Evolutionary conservation across 2,329 filamentous ascomycete genomes (phyloP).

Genomic region (Ophiostoma sp.): DNA sequence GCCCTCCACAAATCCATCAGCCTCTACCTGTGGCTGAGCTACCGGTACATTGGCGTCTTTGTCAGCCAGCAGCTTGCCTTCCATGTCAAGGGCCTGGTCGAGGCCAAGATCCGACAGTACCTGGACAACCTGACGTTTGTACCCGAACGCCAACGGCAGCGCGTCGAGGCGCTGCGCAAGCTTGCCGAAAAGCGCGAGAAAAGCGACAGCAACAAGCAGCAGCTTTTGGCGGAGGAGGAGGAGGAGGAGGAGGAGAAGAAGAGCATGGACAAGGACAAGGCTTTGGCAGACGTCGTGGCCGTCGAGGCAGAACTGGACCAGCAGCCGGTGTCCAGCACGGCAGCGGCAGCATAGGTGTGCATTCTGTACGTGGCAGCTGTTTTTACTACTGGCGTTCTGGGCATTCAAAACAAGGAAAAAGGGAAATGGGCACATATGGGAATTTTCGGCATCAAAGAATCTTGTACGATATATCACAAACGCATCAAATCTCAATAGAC

Average conservation of each 20-base stretch:
- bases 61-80: slow-evolving; percentile 71
- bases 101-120: slow-evolving; percentile 69
- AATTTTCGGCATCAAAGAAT: neutral
- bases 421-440: neutral
- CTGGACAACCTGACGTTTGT: slow-evolving; percentile 58
- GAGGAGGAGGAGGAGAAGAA: neutral
- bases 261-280: neutral
- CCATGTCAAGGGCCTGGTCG: slow-evolving; percentile 75
- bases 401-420: neutral
- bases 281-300: too few relatives aligned
- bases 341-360: neutral
- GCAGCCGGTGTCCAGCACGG: neutral
- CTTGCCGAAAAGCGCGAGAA: slow-evolving; percentile 29
- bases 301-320: neutral
- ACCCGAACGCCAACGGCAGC: slow-evolving; percentile 36
- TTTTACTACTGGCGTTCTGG: neutral
- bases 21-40: slow-evolving; percentile 90
- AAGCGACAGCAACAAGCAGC: neutral
- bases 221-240: neutral
- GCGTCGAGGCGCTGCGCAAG: slow-evolving; percentile 25
- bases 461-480: neutral
- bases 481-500: neutral
- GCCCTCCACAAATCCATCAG: slow-evolving; percentile 78
- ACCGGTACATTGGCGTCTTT: slow-evolving; percentile 81
- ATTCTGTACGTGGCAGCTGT: neutral